phyloP scores from a whole-genome alignment of 148 eudicot genomes.

The Chenopodium quinoa region DNA sequence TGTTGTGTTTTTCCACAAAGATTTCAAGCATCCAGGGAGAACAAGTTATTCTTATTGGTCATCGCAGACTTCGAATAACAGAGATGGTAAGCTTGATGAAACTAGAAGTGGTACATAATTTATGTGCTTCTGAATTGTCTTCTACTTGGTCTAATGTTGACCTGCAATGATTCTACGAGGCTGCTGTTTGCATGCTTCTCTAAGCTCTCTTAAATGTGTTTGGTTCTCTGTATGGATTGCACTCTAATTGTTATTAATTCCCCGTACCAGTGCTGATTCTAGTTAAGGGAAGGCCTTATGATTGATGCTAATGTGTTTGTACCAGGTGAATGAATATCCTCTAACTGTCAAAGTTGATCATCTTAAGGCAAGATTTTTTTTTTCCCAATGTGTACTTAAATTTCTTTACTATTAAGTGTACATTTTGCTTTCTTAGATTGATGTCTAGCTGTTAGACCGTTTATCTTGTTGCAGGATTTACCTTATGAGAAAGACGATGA shows the following conservation, averaged over 20 bases:
- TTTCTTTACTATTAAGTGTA: background rate
- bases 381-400: background rate
- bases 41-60: conserved; percentile 90
- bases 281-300: background rate
- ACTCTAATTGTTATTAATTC: background rate
- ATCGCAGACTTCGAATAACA: conserved; percentile 82
- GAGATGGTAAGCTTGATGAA: conserved; percentile 67
- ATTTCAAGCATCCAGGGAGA: conserved; percentile 91
- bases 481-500: conserved; percentile 91
- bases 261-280: background rate
- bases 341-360: conserved; percentile 96
- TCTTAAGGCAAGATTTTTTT: conserved; percentile 59
- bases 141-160: background rate
- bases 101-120: background rate
- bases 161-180: background rate
- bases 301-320: conserved; percentile 18
- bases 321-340: conserved; percentile 95
- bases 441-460: conserved; percentile 10
- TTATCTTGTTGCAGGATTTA: conserved; percentile 55
- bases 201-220: background rate
- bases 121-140: background rate
- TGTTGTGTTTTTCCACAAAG: conserved; percentile 31
- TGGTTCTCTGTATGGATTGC: background rate
- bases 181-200: conserved; percentile 7
- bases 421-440: conserved; percentile 10